phyloP scores from a whole-genome alignment of 192 early-diverging fungal species.

The Dimargaris xerosporica region DNA sequence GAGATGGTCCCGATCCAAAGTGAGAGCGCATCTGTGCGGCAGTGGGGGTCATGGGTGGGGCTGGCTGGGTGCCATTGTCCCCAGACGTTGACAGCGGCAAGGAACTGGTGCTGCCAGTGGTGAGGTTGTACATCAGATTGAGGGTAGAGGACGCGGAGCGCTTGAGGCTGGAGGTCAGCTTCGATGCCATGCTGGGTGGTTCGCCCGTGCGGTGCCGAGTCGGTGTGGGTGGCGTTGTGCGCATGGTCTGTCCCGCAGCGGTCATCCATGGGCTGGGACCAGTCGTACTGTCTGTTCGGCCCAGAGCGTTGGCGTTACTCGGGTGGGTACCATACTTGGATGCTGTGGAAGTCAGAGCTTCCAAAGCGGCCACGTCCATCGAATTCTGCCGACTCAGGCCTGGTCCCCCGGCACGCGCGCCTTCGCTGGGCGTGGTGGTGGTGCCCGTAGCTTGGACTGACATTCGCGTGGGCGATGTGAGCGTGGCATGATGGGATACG shows the following conservation, averaged over 20 bases:
- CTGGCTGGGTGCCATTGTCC: neutral
- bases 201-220: constrained; percentile 14
- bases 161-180: constrained; percentile 23
- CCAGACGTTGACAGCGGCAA: neutral
- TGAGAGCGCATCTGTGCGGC: constrained; percentile 11
- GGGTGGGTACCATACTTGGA: neutral
- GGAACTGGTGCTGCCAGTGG: neutral
- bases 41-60: constrained; percentile 13
- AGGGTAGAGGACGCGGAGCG: constrained; percentile 25
- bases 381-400: neutral
- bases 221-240: constrained; percentile 14
- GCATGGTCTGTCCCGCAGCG: neutral
- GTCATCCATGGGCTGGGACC: too few relatives aligned
- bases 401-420: neutral
- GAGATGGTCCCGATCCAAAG: too few relatives aligned
- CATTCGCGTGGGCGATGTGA: neutral
- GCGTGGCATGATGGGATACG: neutral
- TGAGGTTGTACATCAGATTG: constrained; percentile 19
- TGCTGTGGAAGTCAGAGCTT: neutral
- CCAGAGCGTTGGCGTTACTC: too few relatives aligned
- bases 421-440: neutral
- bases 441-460: neutral
- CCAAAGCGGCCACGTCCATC: neutral
- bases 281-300: too few relatives aligned
- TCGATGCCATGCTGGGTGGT: constrained; percentile 15